These are phyloP conservation scores for Podospora pseudocomata DNA, from an alignment of 495 filamentous ascomycete genomes.

Conservation along the genomic window DNA sequence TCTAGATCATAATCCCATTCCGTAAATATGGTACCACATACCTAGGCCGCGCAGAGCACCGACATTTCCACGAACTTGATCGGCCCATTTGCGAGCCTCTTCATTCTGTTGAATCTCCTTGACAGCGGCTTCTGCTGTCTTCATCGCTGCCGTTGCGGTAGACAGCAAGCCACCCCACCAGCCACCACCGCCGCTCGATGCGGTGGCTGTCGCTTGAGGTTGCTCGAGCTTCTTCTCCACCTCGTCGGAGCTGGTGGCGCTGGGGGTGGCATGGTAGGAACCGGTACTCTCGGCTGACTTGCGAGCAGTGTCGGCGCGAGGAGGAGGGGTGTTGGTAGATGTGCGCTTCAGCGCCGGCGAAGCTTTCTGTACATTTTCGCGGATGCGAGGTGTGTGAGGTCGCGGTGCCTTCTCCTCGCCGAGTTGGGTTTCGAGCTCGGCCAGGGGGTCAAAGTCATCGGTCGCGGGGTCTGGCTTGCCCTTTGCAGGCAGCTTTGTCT, in stretches of 20 bases:
- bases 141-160: slow-evolving; percentile 76
- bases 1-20: neutral
- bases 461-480: slow-evolving; percentile 69
- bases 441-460: slow-evolving; percentile 71
- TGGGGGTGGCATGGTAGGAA: slow-evolving; percentile 58
- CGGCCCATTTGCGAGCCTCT: slow-evolving; percentile 93
- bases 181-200: slow-evolving; percentile 54
- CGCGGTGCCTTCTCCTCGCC: slow-evolving; percentile 63
- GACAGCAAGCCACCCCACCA: slow-evolving; percentile 91
- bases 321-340: slow-evolving; percentile 54
- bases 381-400: slow-evolving; percentile 77
- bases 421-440: slow-evolving; percentile 76
- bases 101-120: slow-evolving; percentile 96
- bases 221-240: slow-evolving; percentile 52
- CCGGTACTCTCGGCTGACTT: slow-evolving; percentile 73
- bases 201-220: slow-evolving; percentile 35
- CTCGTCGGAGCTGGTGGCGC: slow-evolving; percentile 48
- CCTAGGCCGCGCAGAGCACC: slow-evolving; percentile 75
- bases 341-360: slow-evolving; percentile 54
- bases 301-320: slow-evolving; percentile 48
- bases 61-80: slow-evolving; percentile 90
- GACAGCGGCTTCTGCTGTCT: slow-evolving; percentile 88
- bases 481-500: slow-evolving; percentile 42
- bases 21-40: slow-evolving; percentile 37
- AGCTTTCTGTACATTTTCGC: slow-evolving; percentile 51